Percentiles rank a stretch among this genome's conserved stretches.
Evolutionary conservation across 768 basidiomycete species (phyloP).

Genomic region (Suillus sp.): DNA sequence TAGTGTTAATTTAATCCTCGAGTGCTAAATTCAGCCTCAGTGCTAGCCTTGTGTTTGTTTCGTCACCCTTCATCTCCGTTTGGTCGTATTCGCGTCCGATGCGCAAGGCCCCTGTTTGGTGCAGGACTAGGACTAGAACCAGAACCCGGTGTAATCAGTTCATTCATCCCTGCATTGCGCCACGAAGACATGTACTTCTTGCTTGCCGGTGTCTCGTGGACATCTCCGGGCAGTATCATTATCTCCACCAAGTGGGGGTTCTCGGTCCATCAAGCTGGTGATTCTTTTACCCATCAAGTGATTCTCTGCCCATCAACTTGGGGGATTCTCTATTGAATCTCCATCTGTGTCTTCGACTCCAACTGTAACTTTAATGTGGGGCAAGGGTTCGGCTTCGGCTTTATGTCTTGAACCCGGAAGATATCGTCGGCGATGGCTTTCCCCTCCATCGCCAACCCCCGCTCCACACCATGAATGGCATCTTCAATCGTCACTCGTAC

Average conservation of each 20-base stretch:
- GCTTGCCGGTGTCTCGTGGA: background rate
- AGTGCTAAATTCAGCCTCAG: background rate
- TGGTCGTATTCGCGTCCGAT: background rate
- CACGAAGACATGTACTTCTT: background rate
- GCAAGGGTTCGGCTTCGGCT: background rate
- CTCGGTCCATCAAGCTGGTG: background rate
- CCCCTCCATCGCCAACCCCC: background rate
- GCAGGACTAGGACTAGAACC: background rate
- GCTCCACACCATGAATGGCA: background rate
- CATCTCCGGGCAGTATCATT: background rate
- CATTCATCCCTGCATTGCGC: background rate
- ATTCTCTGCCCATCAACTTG: no score
- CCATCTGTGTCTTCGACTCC: background rate
- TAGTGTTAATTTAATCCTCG: background rate
- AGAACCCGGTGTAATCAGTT: background rate
- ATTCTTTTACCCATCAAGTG: no score
- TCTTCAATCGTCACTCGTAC: background rate
- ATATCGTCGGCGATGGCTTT: background rate
- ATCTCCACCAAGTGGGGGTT: background rate
- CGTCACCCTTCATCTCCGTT: background rate
- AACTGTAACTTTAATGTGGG: background rate
- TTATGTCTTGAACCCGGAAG: background rate
- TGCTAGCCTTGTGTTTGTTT: background rate
- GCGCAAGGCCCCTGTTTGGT: background rate
- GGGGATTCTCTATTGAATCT: background rate